Evolutionary conservation across 345 rosid species (phyloP), one percentile per base, ranked within the genome.

Genomic region (Lagerstroemia speciosa): DNA sequence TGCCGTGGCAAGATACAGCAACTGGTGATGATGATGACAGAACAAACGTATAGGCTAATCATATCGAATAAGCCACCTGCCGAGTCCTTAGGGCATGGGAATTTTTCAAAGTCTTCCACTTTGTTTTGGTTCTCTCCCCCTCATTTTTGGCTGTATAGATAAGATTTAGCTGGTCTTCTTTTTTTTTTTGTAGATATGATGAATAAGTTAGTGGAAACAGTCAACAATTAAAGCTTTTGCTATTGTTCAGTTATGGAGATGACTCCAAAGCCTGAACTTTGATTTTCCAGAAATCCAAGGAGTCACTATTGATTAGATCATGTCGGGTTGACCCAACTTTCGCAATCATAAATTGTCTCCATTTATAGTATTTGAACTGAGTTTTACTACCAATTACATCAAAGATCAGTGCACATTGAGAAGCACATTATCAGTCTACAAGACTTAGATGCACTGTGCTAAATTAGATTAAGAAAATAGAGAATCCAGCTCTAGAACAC

Each of bases 1-100:
- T 93, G 62, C 83, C 88, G 0, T 93, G 97, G 98, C 82, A 85
- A 57, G 78, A 70, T 19, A 66, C 19, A 16, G 53, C 40, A 15
- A 64, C 20, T 0, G 68, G 40, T 61, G 14, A 24, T 29, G 3
- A 33, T 38, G 30, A 48, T 3, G 17, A 48, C 24, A 53, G 60
- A 53, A 53, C 60, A 11, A n/a, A n/a, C 60, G 10, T 8, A 53
- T 3, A 29, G 63, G 63, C 63, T 58, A 24, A n/a, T 22, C 24
- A 16, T 48, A 48, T n/a, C n/a, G 55, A 48, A 48, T 16, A 24
- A n/a, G 55, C 24, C 55, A 48, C 3, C 8, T 48, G n/a, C 20
- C 12, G 55, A 55, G 31, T 24, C 61, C 11, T 55, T 55, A 55
- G 61, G 61, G 14, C 61, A 55, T 19, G 17, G 55, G 26, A 50